Base-by-base conservation (phyloP, 1,284 basidiomycete genomes). In the Cerrena zonata region DNA sequence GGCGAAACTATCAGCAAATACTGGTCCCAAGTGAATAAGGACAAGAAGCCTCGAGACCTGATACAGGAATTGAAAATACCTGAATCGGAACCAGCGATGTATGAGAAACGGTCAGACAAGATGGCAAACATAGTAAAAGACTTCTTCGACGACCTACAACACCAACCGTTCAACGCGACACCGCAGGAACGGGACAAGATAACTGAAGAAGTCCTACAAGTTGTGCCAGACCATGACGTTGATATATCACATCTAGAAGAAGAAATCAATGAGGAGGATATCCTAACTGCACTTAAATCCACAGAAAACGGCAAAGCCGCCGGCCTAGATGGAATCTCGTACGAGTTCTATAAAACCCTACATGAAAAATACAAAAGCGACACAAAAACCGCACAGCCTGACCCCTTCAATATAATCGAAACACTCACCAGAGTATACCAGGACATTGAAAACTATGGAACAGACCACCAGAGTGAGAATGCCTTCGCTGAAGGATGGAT, bases 401-500 rank as follows among this genome's bases (percentile, higher is more conserved):
- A n/a, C 0, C 5, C 46, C 4, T 47, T 56, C 10, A 27, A 65
- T 27, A 49, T 61, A 0, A n/a, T 54, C 0, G 5, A 23, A 10
- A 15, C 51, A 2, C 52, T 64, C 1, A 53, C 49, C 0, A 15
- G 1, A 2, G 52, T 60, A 0, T 63, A 48, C 44, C 51, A 54
- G 2, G 59, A 65, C 45, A 53, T 65, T 3, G 52, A 58, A 22
- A 4, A 19, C 0, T 23, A 57, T 15, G 59, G 62, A 0, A 50
- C 58, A 0, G 37, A 37, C 5, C 3, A n/a, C 2, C 7, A 22
- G 0, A 56, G 58, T 0, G n/a, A n/a, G n/a, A n/a, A n/a, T n/a
- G 23, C 48, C 2, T 67, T 69, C 45, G 48, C 61, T 0, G 49
- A 58, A 2, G 68, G 69, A 2, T 67, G 66, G 63, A 64, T 71